phyloP scores from a whole-genome alignment of 305 asterid genomes.

The Plantago rigida region DNA sequence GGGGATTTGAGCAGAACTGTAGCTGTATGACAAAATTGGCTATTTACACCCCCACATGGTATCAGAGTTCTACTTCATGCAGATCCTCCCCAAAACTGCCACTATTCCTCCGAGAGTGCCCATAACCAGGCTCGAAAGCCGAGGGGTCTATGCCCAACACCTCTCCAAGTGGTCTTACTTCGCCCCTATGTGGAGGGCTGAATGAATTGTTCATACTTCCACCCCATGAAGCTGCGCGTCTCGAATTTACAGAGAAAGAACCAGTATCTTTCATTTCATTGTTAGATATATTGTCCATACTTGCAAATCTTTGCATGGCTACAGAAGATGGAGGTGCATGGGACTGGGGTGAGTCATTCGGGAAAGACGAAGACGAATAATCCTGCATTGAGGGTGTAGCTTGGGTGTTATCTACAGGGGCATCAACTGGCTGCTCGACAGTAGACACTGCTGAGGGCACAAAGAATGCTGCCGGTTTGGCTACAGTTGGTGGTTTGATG shows the following conservation, averaged over 20 bases:
- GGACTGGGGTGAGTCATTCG: conserved; percentile 32
- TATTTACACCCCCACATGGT: conserved; percentile 39
- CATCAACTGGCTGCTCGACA: conserved; percentile 38
- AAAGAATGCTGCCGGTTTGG: conserved; percentile 53
- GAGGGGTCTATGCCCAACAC: conserved; percentile 40
- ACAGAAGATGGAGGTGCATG: conserved; percentile 33
- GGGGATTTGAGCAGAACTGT: conserved; percentile 23
- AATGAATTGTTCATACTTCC: conserved; percentile 47
- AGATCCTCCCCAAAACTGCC: conserved; percentile 46
- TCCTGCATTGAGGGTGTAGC: conserved; percentile 29
- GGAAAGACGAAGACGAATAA: conserved; percentile 37
- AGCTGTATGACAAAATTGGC: conserved; percentile 32
- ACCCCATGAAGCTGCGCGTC: conserved; percentile 80
- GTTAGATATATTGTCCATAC: conserved; percentile 54
- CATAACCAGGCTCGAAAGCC: conserved; percentile 28
- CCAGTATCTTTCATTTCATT: conserved; percentile 27
- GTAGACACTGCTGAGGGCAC: conserved; percentile 52
- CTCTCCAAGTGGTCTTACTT: conserved; percentile 50
- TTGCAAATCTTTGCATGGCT: conserved; percentile 57
- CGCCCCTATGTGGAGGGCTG: conserved; percentile 30
- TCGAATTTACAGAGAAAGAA: conserved; percentile 34
- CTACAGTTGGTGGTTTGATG: conserved; percentile 41
- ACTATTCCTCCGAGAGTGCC: conserved; percentile 33
- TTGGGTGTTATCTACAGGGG: conserved; percentile 27
- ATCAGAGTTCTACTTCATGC: conserved; percentile 71